A percentile compares a stretch with the other conserved stretches of the same genome.
Evolutionary conservation across 2,329 filamentous ascomycete genomes (phyloP).

Genomic region (Fusarium sambucinum): DNA sequence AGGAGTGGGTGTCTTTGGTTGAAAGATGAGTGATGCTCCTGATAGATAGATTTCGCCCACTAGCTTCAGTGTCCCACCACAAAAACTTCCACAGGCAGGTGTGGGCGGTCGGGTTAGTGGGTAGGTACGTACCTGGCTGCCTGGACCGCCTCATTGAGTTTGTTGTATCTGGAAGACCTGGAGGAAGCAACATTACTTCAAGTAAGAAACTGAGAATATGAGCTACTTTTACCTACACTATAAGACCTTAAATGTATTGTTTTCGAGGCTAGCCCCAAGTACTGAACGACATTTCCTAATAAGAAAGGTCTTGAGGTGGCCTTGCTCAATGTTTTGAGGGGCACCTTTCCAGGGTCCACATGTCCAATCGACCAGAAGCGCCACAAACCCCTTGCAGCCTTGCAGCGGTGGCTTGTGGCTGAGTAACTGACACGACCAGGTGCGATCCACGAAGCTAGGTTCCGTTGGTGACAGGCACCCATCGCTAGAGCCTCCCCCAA

Average conservation of each 20-base stretch:
- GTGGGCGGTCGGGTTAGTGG: constrained; percentile 44
- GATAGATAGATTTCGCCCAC: constrained; percentile 41
- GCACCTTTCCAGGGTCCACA: constrained; percentile 7
- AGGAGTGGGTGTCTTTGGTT: constrained; percentile 31
- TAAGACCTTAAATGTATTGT: not conserved
- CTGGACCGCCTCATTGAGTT: constrained; percentile 16
- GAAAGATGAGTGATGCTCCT: constrained; percentile 42
- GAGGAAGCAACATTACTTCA: no score
- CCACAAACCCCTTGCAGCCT: constrained; percentile 37
- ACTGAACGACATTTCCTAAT: not conserved
- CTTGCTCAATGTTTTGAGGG: constrained; percentile 24
- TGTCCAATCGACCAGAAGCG: constrained; percentile 21
- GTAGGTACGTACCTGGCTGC: constrained; percentile 45
- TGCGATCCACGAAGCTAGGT: constrained; percentile 5
- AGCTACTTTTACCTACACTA: no score
- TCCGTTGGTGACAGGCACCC: constrained; percentile 18
- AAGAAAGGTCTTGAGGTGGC: not conserved
- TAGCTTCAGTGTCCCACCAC: constrained; percentile 43
- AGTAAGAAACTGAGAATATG: not conserved
- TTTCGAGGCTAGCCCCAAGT: not conserved
- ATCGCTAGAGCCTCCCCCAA: constrained; percentile 31
- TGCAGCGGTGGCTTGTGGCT: constrained; percentile 33
- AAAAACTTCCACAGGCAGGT: constrained; percentile 48
- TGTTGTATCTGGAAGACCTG: not conserved
- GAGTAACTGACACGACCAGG: not conserved